Evolutionary conservation across 163 green algal genomes (phyloP), one percentile per base, ranked within the genome.

Genomic region (Chlamydomonas reinhardtii): DNA sequence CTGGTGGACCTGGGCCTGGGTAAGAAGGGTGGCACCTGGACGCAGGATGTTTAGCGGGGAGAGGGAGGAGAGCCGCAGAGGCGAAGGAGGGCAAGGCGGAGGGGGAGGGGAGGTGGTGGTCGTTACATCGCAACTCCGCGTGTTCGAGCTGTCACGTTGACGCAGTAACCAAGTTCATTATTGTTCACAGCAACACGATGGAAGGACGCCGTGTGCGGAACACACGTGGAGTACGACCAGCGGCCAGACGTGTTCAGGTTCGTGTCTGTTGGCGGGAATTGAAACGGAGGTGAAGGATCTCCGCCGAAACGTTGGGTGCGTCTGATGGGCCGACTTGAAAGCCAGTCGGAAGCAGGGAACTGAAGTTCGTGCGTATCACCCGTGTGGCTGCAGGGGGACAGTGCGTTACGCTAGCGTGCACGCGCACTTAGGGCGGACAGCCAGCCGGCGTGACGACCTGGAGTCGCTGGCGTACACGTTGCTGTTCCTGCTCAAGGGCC

Each of bases 171-270:
- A 48, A 48, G 5, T 8, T 8, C 39, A 14, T 48, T 48, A 5
- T 5, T 8, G 39, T 14, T 22, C 11, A 25, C 95, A 97, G 94
- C 95, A 25, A 99, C 96, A 2, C 89, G 96, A 43, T 99, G 95
- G 95, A 94, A 93, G 72, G 97, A 99, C 83, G 90, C 92, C 1
- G 94, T 98, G 39, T 98, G 95, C 85, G 92, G 91, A 56, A 98
- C 95, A 43, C 98, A 99, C 87, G 96, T 99, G 31, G 97, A 99
- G 90, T 99, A 99, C 91, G 98, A 99, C 90, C 98, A 99, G 95
- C 95, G 97, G 61, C 98, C 98, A 48, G 98, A 99, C 83, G 96
- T 99, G 12, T 99, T 99, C 93, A 92, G 95, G 93, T 94, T 35
- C 22, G 78, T 32, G 56, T 4, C 20, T 32, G 24, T n/a, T 32